These are phyloP conservation scores for Cyberlindnera nakhonratchasimensis DNA, from an alignment of 805 yeast genomes.

Conservation along the genomic window DNA sequence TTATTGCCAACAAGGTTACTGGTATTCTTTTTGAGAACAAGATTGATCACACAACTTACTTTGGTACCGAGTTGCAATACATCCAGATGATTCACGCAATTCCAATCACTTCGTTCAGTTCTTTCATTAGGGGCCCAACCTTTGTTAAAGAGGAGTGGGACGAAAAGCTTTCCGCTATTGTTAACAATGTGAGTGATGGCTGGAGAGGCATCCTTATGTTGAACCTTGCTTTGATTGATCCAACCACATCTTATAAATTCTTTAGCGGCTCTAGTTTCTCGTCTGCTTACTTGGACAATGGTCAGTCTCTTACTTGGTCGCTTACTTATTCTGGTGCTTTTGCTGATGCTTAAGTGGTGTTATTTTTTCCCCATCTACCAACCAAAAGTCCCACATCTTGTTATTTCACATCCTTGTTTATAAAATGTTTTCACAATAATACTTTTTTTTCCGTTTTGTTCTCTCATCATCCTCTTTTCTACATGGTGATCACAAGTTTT, in stretches of 20 bases:
- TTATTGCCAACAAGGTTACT: constrained; percentile 61
- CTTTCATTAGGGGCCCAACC: constrained; percentile 49
- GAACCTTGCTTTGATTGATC: constrained; percentile 72
- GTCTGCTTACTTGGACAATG: constrained; percentile 64
- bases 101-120: constrained; percentile 67
- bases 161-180: constrained; percentile 41
- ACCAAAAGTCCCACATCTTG: neutral
- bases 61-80: constrained; percentile 68
- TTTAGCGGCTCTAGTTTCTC: constrained; percentile 55
- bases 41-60: constrained; percentile 69
- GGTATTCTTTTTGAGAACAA: constrained; percentile 76
- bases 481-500: no score
- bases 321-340: constrained; percentile 62
- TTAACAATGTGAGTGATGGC: constrained; percentile 53
- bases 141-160: constrained; percentile 68
- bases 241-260: constrained; percentile 56
- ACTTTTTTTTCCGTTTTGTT: neutral
- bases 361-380: neutral
- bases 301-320: constrained; percentile 87
- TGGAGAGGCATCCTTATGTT: constrained; percentile 74
- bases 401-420: neutral
- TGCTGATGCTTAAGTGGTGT: constrained; percentile 13
- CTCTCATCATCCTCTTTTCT: neutral
- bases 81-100: constrained; percentile 78
- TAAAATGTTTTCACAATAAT: neutral